Conservation (phyloP, 148 eudicot genomes). For the Oxyria digyna region DNA sequence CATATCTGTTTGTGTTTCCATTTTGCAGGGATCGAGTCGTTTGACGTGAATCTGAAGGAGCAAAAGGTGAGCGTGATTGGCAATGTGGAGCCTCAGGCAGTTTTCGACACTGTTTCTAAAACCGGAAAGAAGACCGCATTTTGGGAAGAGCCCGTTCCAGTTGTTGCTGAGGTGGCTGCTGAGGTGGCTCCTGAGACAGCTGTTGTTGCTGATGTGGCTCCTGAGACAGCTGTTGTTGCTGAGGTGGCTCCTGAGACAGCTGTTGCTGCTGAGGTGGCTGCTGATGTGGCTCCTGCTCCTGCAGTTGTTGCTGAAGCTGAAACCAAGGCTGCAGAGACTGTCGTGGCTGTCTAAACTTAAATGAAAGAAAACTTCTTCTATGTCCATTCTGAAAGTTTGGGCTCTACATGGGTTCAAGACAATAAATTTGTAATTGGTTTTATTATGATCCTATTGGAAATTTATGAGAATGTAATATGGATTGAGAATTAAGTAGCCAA, state of each 20-base stretch:
- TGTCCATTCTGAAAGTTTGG: not conserved
- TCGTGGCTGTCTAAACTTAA: not conserved
- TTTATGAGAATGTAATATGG: not conserved
- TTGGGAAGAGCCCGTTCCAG: not conserved
- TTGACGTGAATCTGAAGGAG: slow-evolving; percentile 5
- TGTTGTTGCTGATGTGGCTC: not conserved
- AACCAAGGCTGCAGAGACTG: slow-evolving; percentile 15
- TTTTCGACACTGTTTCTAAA: slow-evolving; percentile 7
- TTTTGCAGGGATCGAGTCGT: slow-evolving; percentile 2
- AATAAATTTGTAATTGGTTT: not conserved
- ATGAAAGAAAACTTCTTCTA: not conserved
- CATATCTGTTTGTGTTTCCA: not conserved
- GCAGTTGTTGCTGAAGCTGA: slow-evolving; percentile 9
- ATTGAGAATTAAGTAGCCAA: not conserved
- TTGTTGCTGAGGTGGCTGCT: not conserved
- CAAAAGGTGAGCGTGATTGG: slow-evolving; percentile 2
- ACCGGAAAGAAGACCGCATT: slow-evolving; percentile 2
- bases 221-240: not conserved
- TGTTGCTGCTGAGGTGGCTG: not conserved
- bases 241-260: not conserved
- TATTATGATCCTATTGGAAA: not conserved
- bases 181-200: not conserved
- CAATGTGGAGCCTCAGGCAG: not conserved
- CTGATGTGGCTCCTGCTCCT: slow-evolving; percentile 9
- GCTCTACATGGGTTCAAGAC: not conserved